A percentile compares a stretch with the other conserved stretches of the same genome.
Evolutionary conservation across 2,329 filamentous ascomycete genomes (phyloP).

Genomic region (Microcera coccophila): DNA sequence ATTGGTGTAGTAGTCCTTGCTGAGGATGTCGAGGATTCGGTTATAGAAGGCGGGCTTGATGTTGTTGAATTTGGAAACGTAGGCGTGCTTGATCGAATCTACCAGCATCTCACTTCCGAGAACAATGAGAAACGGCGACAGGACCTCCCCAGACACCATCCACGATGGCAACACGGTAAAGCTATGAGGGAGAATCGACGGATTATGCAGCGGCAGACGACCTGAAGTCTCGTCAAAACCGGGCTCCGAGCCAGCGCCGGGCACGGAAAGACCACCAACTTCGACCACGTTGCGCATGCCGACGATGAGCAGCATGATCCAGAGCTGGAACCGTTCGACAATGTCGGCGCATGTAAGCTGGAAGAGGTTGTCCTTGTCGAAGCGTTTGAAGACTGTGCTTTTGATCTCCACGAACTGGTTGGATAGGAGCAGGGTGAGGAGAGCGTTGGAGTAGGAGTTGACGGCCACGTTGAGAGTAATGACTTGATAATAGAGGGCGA

Average conservation of each 20-base stretch:
- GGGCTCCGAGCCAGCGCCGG: conserved; percentile 49
- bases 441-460: conserved; percentile 95
- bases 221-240: conserved; percentile 48
- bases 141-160: conserved; percentile 72
- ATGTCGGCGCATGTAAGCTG: conserved; percentile 95
- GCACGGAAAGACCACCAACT: conserved; percentile 74
- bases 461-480: conserved; percentile 97
- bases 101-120: conserved; percentile 95
- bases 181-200: conserved; percentile 79
- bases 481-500: conserved; percentile 92
- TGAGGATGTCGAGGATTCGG: conserved; percentile 85
- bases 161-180: conserved; percentile 86
- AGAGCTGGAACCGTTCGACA: conserved; percentile 94
- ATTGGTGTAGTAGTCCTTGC: conserved; percentile 97
- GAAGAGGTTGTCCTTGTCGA: conserved; percentile 96
- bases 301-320: conserved; percentile 96
- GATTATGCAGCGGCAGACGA: conserved; percentile 57
- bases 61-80: conserved; percentile 98
- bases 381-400: conserved; percentile 95
- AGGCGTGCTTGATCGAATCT: conserved; percentile 94
- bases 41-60: conserved; percentile 86
- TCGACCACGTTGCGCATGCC: conserved; percentile 95
- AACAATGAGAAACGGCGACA: conserved; percentile 90
- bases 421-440: conserved; percentile 86
- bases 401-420: conserved; percentile 99